phyloP scores from a whole-genome alignment of 352 stramenopile genomes.

The Pythium coloratum region DNA sequence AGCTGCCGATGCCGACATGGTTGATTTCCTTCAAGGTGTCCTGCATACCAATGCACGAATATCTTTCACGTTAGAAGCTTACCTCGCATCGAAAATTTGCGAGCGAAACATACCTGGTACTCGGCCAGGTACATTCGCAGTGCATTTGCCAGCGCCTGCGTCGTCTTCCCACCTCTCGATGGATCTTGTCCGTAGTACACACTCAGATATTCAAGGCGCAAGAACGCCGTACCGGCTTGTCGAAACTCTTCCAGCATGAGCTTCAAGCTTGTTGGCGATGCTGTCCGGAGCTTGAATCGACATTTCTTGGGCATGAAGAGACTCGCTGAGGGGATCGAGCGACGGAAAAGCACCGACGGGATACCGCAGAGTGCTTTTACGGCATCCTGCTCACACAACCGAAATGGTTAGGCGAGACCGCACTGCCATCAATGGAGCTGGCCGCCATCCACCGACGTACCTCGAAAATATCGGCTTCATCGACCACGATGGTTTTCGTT shows the following conservation, averaged over 20 bases:
- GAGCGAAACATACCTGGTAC: slow-evolving; percentile 43
- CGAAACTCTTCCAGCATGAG: slow-evolving; percentile 61
- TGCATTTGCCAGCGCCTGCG: slow-evolving; percentile 59
- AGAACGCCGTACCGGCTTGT: slow-evolving; percentile 47
- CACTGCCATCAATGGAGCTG: background rate
- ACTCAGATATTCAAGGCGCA: slow-evolving; percentile 65
- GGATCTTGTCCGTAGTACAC: slow-evolving; percentile 68
- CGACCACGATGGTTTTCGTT: slow-evolving; percentile 29
- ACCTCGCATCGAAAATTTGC: background rate
- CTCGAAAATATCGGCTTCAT: slow-evolving; percentile 61
- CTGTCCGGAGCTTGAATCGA: slow-evolving; percentile 41
- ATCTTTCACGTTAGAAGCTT: background rate
- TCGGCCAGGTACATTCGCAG: slow-evolving; percentile 48
- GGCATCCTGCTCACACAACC: slow-evolving; percentile 35
- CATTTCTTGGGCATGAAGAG: slow-evolving; percentile 50
- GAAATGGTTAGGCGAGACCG: background rate
- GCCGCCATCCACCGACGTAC: slow-evolving; percentile 23
- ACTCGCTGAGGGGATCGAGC: slow-evolving; percentile 35
- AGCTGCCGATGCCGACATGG: background rate
- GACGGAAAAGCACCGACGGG: slow-evolving; percentile 57
- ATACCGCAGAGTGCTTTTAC: slow-evolving; percentile 64
- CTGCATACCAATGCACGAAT: background rate
- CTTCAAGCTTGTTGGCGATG: slow-evolving; percentile 39
- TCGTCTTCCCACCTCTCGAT: slow-evolving; percentile 55
- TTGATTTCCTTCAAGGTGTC: background rate